These are phyloP conservation scores for Oehlia diaphana DNA, from an alignment of 192 early-diverging fungal species.

Conservation along the genomic window DNA sequence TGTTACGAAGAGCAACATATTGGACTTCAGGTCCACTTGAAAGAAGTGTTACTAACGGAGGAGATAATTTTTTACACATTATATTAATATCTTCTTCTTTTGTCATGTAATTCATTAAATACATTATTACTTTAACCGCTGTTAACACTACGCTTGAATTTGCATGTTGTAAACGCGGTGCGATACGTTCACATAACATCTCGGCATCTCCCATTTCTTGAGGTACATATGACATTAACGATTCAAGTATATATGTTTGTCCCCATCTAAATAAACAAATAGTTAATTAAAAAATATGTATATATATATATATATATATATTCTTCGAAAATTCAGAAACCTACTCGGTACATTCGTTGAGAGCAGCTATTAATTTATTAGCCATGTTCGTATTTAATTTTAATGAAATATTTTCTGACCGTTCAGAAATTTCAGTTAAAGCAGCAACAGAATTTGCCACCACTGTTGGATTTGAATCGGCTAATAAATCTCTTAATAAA, in stretches of 20 bases:
- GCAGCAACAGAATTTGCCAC: constrained; percentile 95
- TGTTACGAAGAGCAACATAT: constrained; percentile 96
- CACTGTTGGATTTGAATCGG: constrained; percentile 89
- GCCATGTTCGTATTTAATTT: constrained; percentile 83
- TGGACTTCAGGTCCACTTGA: constrained; percentile 91
- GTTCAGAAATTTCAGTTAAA: constrained; percentile 90
- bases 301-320: neutral
- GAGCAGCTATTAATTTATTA: constrained; percentile 86
- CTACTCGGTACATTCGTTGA: constrained; percentile 96
- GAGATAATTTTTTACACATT: constrained; percentile 83
- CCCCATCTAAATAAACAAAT: constrained; percentile 71
- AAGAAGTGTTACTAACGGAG: constrained; percentile 94
- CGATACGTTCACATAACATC: constrained; percentile 84
- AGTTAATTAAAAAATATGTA: neutral
- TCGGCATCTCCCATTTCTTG: constrained; percentile 89
- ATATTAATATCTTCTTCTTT: constrained; percentile 72
- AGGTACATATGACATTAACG: constrained; percentile 88
- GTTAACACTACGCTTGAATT: constrained; percentile 90
- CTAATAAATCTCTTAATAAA: constrained; percentile 80
- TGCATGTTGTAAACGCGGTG: constrained; percentile 90
- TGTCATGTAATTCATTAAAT: constrained; percentile 92
- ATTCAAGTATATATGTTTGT: constrained; percentile 91
- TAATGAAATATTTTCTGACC: constrained; percentile 83
- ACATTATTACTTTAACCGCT: constrained; percentile 86
- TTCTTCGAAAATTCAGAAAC: neutral